phyloP scores from a whole-genome alignment of 768 basidiomycete genomes.

The Hemileccinum impolitum region DNA sequence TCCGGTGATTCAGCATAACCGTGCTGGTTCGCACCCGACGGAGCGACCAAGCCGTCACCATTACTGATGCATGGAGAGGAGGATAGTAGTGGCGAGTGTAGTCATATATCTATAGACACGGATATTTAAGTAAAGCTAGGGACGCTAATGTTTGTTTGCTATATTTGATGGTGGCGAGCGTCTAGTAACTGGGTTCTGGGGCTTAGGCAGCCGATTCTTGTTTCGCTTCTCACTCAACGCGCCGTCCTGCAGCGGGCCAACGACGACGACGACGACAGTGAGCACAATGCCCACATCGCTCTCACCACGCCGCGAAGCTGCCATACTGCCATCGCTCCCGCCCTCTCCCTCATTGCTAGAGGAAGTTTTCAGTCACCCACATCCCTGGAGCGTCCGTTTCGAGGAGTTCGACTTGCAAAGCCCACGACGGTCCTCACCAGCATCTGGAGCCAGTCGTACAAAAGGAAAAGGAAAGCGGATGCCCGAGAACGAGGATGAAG shows the following conservation, averaged over 20 bases:
- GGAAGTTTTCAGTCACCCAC: constrained; percentile 42
- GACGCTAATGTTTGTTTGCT: neutral
- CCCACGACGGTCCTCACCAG: constrained; percentile 20
- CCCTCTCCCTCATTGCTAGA: constrained; percentile 39
- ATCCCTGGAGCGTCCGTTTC: constrained; percentile 32
- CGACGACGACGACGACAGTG: constrained; percentile 12
- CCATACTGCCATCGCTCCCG: constrained; percentile 32
- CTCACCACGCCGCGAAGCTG: constrained; percentile 9
- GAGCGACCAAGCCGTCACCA: constrained; percentile 41
- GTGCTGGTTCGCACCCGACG: too few species aligned
- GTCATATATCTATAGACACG: too few species aligned
- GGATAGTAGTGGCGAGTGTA: too few species aligned
- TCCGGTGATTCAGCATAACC: too few species aligned
- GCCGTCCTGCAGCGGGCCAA: neutral
- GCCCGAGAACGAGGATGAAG: constrained; percentile 16
- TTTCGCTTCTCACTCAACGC: neutral
- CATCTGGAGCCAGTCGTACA: constrained; percentile 1
- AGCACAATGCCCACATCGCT: constrained; percentile 17
- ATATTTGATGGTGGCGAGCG: constrained; percentile 38
- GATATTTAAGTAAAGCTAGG: too few species aligned
- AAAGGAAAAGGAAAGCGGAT: constrained; percentile 35
- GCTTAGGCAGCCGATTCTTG: constrained; percentile 10
- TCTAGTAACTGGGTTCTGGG: constrained; percentile 11
- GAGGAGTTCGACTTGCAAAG: constrained; percentile 18
- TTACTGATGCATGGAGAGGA: constrained; percentile 32